Conservation (phyloP, 495 filamentous ascomycete species). For the Sordaria brevicollis region DNA sequence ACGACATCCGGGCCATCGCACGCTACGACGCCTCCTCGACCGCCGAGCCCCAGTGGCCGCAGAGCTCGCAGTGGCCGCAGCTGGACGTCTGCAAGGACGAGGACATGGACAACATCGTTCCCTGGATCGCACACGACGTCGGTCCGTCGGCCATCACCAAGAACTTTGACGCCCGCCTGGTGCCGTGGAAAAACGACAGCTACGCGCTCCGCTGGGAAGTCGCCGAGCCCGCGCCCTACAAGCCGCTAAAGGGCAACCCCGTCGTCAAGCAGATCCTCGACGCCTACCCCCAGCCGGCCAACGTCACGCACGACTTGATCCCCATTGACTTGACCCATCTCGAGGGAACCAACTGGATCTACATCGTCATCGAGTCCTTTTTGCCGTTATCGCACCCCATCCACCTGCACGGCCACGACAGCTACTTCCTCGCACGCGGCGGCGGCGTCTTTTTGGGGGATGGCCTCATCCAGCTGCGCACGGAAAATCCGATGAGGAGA, state of each 20-base stretch:
- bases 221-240: not conserved
- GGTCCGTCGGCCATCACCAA: constrained; percentile 13
- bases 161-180: constrained; percentile 10
- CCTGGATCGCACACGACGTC: constrained; percentile 28
- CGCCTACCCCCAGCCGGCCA: no score
- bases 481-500: constrained; percentile 40
- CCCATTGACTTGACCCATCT: not conserved
- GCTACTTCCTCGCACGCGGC: constrained; percentile 41
- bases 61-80: constrained; percentile 14
- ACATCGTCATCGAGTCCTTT: not conserved
- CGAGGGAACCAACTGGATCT: not conserved
- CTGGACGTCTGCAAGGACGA: constrained; percentile 33
- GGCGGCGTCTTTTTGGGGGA: not conserved
- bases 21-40: constrained; percentile 33
- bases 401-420: constrained; percentile 51
- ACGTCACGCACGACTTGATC: no score
- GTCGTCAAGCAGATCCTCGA: not conserved
- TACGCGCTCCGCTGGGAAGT: constrained; percentile 3
- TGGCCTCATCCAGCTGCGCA: constrained; percentile 25
- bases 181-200: not conserved
- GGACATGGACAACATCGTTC: constrained; percentile 27
- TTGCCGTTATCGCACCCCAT: constrained; percentile 25
- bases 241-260: not conserved
- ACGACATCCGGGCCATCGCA: constrained; percentile 47
- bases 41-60: constrained; percentile 15